Evolutionary conservation across 78 protist genomes (phyloP).

Genomic region (Cavenderia fasciculata): DNA sequence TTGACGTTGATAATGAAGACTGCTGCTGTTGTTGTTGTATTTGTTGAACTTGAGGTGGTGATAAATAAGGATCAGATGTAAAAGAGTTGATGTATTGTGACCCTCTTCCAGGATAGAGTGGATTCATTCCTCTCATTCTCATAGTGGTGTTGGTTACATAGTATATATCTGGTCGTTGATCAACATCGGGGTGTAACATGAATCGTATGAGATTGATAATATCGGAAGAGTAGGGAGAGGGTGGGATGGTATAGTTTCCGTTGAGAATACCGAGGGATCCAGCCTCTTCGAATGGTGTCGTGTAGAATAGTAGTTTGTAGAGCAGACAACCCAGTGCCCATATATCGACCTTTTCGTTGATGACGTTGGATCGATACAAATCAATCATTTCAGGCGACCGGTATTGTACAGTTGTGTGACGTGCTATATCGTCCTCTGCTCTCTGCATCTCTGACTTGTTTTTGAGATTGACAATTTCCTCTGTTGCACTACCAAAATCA

Average conservation of each 20-base stretch:
- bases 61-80: constrained; percentile 3
- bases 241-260: constrained; percentile 37
- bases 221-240: constrained; percentile 18
- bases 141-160: constrained; percentile 39
- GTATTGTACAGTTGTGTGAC: constrained; percentile 81
- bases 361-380: constrained; percentile 70
- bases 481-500: constrained; percentile 84
- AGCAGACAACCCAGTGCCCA: constrained; percentile 90
- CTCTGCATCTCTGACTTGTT: constrained; percentile 45
- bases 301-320: constrained; percentile 69
- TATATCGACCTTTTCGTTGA: constrained; percentile 84
- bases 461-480: constrained; percentile 4
- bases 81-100: neutral
- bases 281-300: constrained; percentile 64
- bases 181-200: constrained; percentile 59
- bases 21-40: constrained; percentile 14
- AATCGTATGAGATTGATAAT: neutral
- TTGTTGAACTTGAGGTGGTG: constrained; percentile 3
- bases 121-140: neutral
- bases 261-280: constrained; percentile 65
- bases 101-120: constrained; percentile 20
- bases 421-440: constrained; percentile 78
- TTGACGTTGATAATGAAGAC: neutral
- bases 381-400: constrained; percentile 90
- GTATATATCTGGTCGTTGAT: constrained; percentile 45